Evolutionary conservation across 257 asterid species (phyloP).

Genomic region (Scutellaria baicalensis): DNA sequence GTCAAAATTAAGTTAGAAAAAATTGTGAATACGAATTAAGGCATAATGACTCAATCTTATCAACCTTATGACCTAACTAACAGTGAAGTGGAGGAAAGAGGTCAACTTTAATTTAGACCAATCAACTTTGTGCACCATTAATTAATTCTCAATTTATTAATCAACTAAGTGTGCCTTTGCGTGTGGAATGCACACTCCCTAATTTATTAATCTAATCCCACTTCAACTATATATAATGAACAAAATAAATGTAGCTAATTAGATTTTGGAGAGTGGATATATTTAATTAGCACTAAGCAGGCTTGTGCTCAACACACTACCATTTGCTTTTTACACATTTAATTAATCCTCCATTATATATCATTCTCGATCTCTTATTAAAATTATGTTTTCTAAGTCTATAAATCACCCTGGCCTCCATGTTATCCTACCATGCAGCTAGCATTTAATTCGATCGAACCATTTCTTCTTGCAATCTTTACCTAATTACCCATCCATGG

Average conservation of each 20-base stretch:
- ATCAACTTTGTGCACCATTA: not conserved
- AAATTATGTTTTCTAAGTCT: constrained; percentile 5
- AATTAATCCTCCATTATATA: not conserved
- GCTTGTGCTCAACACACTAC: constrained; percentile 29
- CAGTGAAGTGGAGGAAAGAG: not conserved
- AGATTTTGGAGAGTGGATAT: not conserved
- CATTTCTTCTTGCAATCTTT: not conserved
- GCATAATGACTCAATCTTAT: no score
- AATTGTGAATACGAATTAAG: no score
- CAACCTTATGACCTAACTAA: no score
- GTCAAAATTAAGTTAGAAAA: no score
- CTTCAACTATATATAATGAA: no score
- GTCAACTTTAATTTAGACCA: constrained; percentile 1
- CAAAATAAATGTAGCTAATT: not conserved
- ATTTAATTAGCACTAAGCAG: constrained; percentile 13
- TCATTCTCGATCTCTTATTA: not conserved
- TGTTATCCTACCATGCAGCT: not conserved
- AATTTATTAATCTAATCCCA: constrained; percentile 16
- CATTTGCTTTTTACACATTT: not conserved
- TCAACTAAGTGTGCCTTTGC: not conserved
- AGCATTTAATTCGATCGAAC: not conserved
- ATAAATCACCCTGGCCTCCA: constrained; percentile 29
- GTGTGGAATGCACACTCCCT: constrained; percentile 54
- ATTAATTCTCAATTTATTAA: no score
- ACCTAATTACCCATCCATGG: constrained; percentile 29